These are phyloP conservation scores for Saccharum spontaneum DNA, from an alignment of 176 grass and related monocot genomes.

Conservation along the genomic window DNA sequence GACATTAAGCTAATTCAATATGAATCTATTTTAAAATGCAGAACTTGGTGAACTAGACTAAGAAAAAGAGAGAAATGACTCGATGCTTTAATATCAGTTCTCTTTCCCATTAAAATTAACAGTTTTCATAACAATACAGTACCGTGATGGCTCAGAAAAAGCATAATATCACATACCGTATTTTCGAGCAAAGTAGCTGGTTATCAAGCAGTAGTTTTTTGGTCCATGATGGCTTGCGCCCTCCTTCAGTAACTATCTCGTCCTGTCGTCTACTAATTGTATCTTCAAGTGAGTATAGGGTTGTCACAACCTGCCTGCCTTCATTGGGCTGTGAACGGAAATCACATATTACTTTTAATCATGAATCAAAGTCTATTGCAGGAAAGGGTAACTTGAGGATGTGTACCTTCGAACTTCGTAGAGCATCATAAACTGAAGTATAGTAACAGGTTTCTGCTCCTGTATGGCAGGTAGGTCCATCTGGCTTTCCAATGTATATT, in stretches of 20 bases:
- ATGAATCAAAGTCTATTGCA: constrained; percentile 5
- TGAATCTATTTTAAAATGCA: neutral
- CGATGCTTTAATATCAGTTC: neutral
- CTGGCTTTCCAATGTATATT: constrained; percentile 91
- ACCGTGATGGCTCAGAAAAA: neutral
- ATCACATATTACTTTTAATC: neutral
- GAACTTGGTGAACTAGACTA: neutral
- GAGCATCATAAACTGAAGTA: constrained; percentile 70
- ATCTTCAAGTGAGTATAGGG: constrained; percentile 75
- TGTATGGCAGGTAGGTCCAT: constrained; percentile 96
- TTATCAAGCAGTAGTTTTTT: constrained; percentile 73
- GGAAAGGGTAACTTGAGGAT: neutral
- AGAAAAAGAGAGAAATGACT: neutral
- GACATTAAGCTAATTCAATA: neutral
- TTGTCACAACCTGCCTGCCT: constrained; percentile 53
- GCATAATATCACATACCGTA: constrained; percentile 48
- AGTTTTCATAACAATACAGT: neutral
- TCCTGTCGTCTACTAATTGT: constrained; percentile 68
- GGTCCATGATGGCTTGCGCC: constrained; percentile 82
- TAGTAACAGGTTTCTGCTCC: constrained; percentile 87
- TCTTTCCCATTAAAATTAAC: neutral
- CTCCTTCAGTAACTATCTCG: constrained; percentile 46
- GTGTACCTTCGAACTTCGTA: constrained; percentile 66
- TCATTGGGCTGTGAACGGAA: constrained; percentile 26
- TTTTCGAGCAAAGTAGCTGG: constrained; percentile 84